These are phyloP conservation scores for Lotmaria passim DNA, from an alignment of 208 protist genomes.

Conservation along the genomic window DNA sequence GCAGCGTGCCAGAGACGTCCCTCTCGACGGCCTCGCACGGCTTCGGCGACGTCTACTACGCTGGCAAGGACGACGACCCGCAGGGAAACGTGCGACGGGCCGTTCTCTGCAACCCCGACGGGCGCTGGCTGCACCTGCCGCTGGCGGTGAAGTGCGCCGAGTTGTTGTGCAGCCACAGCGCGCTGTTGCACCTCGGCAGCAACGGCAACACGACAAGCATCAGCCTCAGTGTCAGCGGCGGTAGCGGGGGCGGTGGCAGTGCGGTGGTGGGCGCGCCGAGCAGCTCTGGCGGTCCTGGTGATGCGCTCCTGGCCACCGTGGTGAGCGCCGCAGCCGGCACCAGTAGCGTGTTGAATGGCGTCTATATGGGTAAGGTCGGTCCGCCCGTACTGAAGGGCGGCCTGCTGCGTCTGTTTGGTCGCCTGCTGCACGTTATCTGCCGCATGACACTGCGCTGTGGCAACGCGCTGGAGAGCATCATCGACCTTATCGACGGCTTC, in stretches of 20 bases:
- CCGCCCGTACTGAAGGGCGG: constrained; percentile 49
- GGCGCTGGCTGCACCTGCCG: constrained; percentile 72
- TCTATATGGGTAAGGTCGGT: background rate
- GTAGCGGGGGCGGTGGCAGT: constrained; percentile 5
- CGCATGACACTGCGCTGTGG: constrained; percentile 62
- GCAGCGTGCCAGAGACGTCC: background rate
- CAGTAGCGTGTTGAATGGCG: constrained; percentile 1
- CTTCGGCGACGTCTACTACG: constrained; percentile 19
- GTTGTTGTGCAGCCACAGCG: constrained; percentile 53
- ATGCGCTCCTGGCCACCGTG: constrained; percentile 23
- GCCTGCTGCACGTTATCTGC: constrained; percentile 71
- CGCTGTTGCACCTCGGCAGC: constrained; percentile 64
- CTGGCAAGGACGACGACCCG: constrained; percentile 25
- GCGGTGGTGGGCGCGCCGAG: constrained; percentile 15
- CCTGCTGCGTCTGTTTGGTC: constrained; percentile 79
- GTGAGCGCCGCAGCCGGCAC: constrained; percentile 10
- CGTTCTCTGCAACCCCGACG: constrained; percentile 59
- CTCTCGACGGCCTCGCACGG: background rate
- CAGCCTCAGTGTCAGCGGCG: too few species aligned
- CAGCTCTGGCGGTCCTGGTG: constrained; percentile 20
- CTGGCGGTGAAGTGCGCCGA: constrained; percentile 73
- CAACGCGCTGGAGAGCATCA: constrained; percentile 37
- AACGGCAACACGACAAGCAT: constrained; percentile 33
- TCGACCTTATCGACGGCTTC: constrained; percentile 52
- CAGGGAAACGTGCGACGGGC: constrained; percentile 31